phyloP scores from a whole-genome alignment of 1,284 basidiomycete genomes.

The Pseudozyma sp. region DNA sequence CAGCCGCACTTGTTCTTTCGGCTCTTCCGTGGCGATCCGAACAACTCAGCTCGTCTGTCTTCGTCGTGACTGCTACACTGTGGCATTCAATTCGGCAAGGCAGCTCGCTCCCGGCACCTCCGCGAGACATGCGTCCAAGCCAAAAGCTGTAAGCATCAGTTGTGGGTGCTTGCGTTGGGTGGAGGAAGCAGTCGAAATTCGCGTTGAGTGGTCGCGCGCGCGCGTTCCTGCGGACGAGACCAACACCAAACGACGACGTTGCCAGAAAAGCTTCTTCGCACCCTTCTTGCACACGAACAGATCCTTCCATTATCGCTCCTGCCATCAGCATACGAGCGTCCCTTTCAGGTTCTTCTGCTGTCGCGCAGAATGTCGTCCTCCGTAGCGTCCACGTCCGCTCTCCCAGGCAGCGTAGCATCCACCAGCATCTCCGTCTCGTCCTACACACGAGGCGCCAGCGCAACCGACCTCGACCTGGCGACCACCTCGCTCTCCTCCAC shows the following conservation, averaged over 20 bases:
- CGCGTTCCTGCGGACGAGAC: conserved; percentile 2
- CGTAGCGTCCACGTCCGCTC: conserved; percentile 14
- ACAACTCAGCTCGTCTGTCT: too few species aligned
- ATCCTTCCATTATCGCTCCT: too few species aligned
- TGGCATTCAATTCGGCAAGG: too few species aligned
- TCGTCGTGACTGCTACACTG: too few species aligned
- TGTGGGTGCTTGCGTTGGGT: neutral
- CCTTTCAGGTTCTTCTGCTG: too few species aligned
- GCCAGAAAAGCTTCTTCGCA: too few species aligned
- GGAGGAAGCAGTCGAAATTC: conserved; percentile 4
- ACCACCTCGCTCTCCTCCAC: conserved; percentile 49
- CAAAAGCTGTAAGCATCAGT: too few species aligned
- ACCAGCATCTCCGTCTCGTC: conserved; percentile 23
- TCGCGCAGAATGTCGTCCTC: conserved; percentile 14
- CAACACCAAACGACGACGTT: neutral
- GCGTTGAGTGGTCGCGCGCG: conserved; percentile 35
- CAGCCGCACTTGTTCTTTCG: neutral
- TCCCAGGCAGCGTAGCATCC: conserved; percentile 16
- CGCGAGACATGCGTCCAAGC: too few species aligned
- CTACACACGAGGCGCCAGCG: conserved; percentile 15
- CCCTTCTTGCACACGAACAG: too few species aligned
- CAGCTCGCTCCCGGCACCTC: too few species aligned
- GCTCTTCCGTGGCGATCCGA: neutral
- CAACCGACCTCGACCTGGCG: conserved; percentile 47
- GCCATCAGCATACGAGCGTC: too few species aligned